Percentiles rank a stretch among this genome's conserved stretches.
Evolutionary conservation across 352 stramenopile genomes (phyloP).

Genomic region (Globisporangium barbulae): DNA sequence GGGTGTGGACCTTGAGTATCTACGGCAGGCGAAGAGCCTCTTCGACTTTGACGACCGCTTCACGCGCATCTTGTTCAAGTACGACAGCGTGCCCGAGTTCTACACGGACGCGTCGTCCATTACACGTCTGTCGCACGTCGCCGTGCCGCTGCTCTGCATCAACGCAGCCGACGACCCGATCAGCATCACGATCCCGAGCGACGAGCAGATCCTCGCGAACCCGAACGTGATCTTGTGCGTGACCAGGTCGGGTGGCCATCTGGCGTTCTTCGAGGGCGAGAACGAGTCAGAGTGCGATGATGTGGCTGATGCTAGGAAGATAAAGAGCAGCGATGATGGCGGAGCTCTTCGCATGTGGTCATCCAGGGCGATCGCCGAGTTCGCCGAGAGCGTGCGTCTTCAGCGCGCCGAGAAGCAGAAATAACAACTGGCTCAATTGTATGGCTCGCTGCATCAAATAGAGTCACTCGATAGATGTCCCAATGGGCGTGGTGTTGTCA

Average conservation of each 20-base stretch:
- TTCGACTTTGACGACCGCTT: slow-evolving; percentile 62
- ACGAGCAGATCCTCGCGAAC: slow-evolving; percentile 35
- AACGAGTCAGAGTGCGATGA: slow-evolving; percentile 39
- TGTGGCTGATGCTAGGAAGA: neutral
- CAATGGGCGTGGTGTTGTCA: no score
- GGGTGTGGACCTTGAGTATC: slow-evolving; percentile 37
- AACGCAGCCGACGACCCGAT: slow-evolving; percentile 66
- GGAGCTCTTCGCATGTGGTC: slow-evolving; percentile 28
- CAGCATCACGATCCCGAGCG: slow-evolving; percentile 36
- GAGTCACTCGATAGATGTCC: neutral
- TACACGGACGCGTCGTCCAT: slow-evolving; percentile 52
- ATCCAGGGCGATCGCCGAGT: slow-evolving; percentile 36
- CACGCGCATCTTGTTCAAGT: slow-evolving; percentile 55
- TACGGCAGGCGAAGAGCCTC: slow-evolving; percentile 36
- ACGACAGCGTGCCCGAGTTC: slow-evolving; percentile 52
- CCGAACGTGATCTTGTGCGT: slow-evolving; percentile 60
- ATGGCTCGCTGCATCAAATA: neutral
- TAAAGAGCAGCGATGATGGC: slow-evolving; percentile 8
- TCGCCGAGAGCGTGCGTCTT: slow-evolving; percentile 27
- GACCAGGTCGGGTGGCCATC: slow-evolving; percentile 61
- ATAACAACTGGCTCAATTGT: no score
- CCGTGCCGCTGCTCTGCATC: slow-evolving; percentile 59
- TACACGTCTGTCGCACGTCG: slow-evolving; percentile 31
- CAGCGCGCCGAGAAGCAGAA: neutral
- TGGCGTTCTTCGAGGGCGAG: slow-evolving; percentile 59